Conservation (phyloP, 2,329 filamentous ascomycete species). For the Orbilia brochopaga region DNA sequence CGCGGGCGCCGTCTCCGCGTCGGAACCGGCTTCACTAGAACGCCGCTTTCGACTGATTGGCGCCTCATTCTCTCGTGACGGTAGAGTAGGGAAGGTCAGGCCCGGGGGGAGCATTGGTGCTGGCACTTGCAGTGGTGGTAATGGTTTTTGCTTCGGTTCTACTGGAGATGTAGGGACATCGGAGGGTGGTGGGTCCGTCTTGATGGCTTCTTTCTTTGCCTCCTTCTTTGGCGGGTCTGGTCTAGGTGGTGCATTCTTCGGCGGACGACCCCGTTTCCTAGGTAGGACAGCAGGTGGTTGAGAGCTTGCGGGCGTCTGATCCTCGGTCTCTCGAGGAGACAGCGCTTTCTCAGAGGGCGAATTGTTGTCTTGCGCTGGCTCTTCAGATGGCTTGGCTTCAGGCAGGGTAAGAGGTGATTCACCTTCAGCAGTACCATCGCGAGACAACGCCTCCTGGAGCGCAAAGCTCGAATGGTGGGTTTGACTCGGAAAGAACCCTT, state of each 20-base stretch:
- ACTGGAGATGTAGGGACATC: constrained; percentile 33
- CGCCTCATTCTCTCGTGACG: constrained; percentile 26
- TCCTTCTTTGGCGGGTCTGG: constrained; percentile 19
- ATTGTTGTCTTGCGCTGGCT: constrained; percentile 15
- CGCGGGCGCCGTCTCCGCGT: constrained; percentile 34
- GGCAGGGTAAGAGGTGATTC: constrained; percentile 22
- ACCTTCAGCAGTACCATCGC: constrained; percentile 23
- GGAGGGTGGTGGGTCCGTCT: constrained; percentile 24
- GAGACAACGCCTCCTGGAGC: constrained; percentile 26
- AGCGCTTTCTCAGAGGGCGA: constrained; percentile 34
- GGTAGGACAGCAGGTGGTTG: constrained; percentile 19
- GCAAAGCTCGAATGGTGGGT: constrained; percentile 21
- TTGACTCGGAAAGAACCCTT: constrained; percentile 37
- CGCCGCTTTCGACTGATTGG: constrained; percentile 23
- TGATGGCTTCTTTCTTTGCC: constrained; percentile 20
- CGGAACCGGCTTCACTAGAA: constrained; percentile 41
- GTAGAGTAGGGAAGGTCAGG: constrained; percentile 18
- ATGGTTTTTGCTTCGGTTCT: constrained; percentile 25
- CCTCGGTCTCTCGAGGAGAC: constrained; percentile 36
- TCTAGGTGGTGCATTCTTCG: constrained; percentile 34
- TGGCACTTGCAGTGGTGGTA: constrained; percentile 14
- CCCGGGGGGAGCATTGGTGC: constrained; percentile 37
- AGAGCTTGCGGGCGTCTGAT: constrained; percentile 29
- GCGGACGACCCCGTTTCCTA: constrained; percentile 41
- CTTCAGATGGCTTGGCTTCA: constrained; percentile 11